Percentiles rank a stretch among this genome's conserved stretches.
These are phyloP conservation scores for Xylaria acuta DNA, from an alignment of 495 filamentous ascomycete genomes.

Conservation along the genomic window DNA sequence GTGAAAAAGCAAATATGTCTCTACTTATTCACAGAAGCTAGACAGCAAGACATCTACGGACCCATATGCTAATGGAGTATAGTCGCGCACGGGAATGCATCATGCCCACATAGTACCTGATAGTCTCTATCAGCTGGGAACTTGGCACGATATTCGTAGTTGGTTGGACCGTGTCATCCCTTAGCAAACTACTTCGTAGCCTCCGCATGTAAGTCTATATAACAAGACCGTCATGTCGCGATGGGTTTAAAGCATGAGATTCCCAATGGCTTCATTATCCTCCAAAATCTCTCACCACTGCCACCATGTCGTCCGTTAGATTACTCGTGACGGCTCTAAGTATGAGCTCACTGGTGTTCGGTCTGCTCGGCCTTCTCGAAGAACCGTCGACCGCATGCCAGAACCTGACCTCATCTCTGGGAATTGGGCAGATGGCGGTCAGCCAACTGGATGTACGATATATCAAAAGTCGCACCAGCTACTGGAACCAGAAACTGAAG, in stretches of 20 bases:
- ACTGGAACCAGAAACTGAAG: constrained; percentile 43
- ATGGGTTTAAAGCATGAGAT: background rate
- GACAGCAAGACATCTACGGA: background rate
- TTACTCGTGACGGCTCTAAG: background rate
- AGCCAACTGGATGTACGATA: constrained; percentile 25
- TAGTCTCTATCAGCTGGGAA: background rate
- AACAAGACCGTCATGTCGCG: background rate
- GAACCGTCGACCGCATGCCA: background rate
- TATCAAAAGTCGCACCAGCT: constrained; percentile 38
- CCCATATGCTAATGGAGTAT: background rate
- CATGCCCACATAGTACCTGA: background rate
- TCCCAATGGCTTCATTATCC: background rate
- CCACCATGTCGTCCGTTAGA: background rate
- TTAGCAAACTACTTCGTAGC: background rate
- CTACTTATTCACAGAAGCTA: background rate
- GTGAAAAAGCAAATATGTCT: background rate
- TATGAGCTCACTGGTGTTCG: background rate
- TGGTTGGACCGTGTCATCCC: background rate
- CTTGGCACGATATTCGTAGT: background rate
- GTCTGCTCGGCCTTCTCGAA: constrained; percentile 2
- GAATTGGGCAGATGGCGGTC: background rate
- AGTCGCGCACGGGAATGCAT: background rate
- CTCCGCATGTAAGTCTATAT: background rate
- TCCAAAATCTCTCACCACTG: background rate
- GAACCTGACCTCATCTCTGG: background rate